Evolutionary conservation across 78 protist species (phyloP).

Genomic region (Planoprotostelium fungivorum): DNA sequence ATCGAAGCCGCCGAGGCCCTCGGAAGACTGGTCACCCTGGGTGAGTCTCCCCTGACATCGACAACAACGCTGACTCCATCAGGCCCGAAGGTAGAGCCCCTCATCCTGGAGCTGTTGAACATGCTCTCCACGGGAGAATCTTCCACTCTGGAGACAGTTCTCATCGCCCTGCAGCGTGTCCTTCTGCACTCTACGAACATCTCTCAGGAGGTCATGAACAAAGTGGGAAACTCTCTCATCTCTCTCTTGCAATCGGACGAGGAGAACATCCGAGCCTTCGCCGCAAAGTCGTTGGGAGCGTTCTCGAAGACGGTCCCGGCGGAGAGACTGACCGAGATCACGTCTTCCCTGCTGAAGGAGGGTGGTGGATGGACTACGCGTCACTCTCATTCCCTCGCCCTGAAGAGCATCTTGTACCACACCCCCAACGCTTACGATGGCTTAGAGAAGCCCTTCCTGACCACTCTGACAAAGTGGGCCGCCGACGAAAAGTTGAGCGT

Average conservation of each 20-base stretch:
- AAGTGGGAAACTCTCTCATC: not conserved
- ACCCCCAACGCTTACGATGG: not conserved
- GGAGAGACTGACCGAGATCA: not conserved
- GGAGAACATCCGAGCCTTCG: not conserved
- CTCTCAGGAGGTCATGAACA: not conserved
- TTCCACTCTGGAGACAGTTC: conserved; percentile 34
- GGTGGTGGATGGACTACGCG: not conserved
- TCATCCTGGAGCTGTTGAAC: conserved; percentile 50
- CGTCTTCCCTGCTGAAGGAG: not conserved
- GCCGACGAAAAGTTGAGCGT: not conserved
- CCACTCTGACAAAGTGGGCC: not conserved
- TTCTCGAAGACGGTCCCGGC: not conserved
- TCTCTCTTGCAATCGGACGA: not conserved
- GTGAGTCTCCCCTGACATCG: too few species aligned
- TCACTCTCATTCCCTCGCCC: not conserved
- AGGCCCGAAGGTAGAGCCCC: conserved; percentile 74
- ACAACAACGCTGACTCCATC: too few species aligned
- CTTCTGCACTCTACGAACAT: conserved; percentile 1
- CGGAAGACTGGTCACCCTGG: conserved; percentile 44
- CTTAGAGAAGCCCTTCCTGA: not conserved
- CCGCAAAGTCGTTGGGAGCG: not conserved
- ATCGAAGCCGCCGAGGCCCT: conserved; percentile 63
- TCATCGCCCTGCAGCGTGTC: conserved; percentile 50
- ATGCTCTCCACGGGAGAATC: conserved; percentile 25
- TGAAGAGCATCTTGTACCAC: not conserved